Conservation (phyloP, 768 basidiomycete genomes). For the Tulasnella sp. region DNA sequence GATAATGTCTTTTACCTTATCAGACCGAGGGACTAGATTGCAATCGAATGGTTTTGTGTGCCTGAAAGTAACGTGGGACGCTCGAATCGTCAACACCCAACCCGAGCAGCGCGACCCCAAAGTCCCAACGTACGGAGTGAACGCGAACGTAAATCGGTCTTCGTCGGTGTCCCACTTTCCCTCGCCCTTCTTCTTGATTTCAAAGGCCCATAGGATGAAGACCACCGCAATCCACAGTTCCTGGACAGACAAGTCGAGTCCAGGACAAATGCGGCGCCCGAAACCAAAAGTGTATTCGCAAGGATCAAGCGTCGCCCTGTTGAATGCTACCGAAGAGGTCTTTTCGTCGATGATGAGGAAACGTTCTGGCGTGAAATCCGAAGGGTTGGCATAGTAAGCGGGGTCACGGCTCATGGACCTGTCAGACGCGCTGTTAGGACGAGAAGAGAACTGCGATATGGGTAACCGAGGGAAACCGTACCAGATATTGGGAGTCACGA, state of each 20-base stretch:
- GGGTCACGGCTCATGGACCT: conserved; percentile 11
- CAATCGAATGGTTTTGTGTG: not conserved
- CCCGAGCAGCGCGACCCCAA: not conserved
- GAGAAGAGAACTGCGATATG: too few relatives aligned
- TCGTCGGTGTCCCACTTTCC: not conserved
- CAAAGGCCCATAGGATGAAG: not conserved
- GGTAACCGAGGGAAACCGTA: not conserved
- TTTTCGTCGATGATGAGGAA: not conserved
- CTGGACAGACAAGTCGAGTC: not conserved
- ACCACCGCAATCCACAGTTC: not conserved
- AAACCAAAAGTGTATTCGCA: not conserved
- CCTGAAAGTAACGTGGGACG: not conserved
- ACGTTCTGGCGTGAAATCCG: conserved; percentile 11
- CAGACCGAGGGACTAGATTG: not conserved
- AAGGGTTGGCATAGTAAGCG: conserved; percentile 6
- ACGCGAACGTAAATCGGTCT: not conserved
- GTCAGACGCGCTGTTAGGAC: not conserved
- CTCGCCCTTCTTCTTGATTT: not conserved
- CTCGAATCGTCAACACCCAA: not conserved
- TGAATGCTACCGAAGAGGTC: not conserved
- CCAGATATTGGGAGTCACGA: not conserved
- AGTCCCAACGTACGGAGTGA: not conserved
- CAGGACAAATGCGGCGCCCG: conserved; percentile 11
- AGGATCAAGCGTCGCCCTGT: not conserved
- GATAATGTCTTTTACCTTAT: not conserved